Evolutionary conservation across 2,329 filamentous ascomycete species (phyloP).

Genomic region (Pyrenochaeta sp.): DNA sequence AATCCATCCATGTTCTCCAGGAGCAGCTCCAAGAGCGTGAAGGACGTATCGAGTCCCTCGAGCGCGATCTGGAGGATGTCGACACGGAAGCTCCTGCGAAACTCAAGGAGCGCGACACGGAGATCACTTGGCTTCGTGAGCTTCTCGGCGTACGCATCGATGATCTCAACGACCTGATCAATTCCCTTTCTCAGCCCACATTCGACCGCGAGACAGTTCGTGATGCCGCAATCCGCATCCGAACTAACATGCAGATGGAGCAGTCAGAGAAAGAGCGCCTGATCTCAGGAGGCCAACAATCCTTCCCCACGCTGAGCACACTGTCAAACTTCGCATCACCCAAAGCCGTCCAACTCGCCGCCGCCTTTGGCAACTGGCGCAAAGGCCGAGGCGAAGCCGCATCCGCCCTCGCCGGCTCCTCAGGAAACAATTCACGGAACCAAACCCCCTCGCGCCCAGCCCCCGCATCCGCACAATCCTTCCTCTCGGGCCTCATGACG

Average conservation of each 20-base stretch:
- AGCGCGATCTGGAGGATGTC: slow-evolving; percentile 70
- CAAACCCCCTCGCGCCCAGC: slow-evolving; percentile 49
- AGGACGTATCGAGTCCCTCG: slow-evolving; percentile 84
- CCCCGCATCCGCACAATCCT: slow-evolving; percentile 61
- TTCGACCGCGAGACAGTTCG: slow-evolving; percentile 82
- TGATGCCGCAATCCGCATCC: slow-evolving; percentile 90
- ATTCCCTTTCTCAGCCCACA: slow-evolving; percentile 73
- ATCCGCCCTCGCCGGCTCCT: slow-evolving; percentile 51
- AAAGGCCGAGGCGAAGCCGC: slow-evolving; percentile 64
- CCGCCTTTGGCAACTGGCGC: slow-evolving; percentile 97
- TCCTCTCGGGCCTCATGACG: slow-evolving; percentile 83
- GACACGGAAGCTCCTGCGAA: slow-evolving; percentile 82
- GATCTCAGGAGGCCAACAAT: slow-evolving; percentile 66
- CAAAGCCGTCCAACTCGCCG: slow-evolving; percentile 86
- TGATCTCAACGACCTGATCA: slow-evolving; percentile 91
- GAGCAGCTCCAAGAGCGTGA: slow-evolving; percentile 97
- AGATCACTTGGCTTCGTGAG: slow-evolving; percentile 94
- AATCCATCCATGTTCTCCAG: slow-evolving; percentile 95
- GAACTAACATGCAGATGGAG: slow-evolving; percentile 97
- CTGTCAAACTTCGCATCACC: slow-evolving; percentile 81
- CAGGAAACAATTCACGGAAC: slow-evolving; percentile 40
- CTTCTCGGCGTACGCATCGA: slow-evolving; percentile 88
- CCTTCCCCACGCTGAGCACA: slow-evolving; percentile 77
- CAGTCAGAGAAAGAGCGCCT: slow-evolving; percentile 92
- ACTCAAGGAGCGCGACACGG: slow-evolving; percentile 89